Evolutionary conservation across 1,284 basidiomycete genomes (phyloP).

Genomic region (Cryptococcus hybrid): DNA sequence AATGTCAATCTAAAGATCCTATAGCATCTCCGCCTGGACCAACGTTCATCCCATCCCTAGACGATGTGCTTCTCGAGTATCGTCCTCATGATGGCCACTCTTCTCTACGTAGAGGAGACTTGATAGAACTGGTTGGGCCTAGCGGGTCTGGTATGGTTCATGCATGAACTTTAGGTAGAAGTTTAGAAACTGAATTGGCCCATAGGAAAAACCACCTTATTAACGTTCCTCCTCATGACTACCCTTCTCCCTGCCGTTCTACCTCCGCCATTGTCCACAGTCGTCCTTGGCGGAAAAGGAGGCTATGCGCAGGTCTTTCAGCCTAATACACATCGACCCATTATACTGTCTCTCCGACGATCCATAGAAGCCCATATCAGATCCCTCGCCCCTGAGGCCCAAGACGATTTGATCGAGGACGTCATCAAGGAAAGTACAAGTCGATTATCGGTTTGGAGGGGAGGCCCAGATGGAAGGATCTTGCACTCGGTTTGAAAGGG

Average conservation of each 20-base stretch:
- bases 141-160: conserved; percentile 40
- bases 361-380: conserved; percentile 31
- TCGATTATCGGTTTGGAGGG: conserved; percentile 23
- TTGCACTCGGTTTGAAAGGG: conserved; percentile 21
- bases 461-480: conserved; percentile 22
- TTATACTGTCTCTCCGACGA: conserved; percentile 14
- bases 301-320: conserved; percentile 27
- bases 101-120: conserved; percentile 43
- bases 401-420: conserved; percentile 7
- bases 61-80: conserved; percentile 26
- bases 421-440: conserved; percentile 15
- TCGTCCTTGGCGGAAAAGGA: conserved; percentile 34
- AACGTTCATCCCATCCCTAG: conserved; percentile 40
- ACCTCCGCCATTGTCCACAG: conserved; percentile 4
- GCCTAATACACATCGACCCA: conserved; percentile 24
- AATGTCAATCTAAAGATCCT: not conserved
- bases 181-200: not conserved
- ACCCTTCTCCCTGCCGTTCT: conserved; percentile 32
- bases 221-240: conserved; percentile 32
- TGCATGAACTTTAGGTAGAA: not conserved
- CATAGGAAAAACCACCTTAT: conserved; percentile 32
- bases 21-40: conserved; percentile 44
- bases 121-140: conserved; percentile 43
- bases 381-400: not conserved
- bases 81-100: conserved; percentile 34